Evolutionary conservation across 495 filamentous ascomycete species (phyloP).

Genomic region (Penicillium turbatum): DNA sequence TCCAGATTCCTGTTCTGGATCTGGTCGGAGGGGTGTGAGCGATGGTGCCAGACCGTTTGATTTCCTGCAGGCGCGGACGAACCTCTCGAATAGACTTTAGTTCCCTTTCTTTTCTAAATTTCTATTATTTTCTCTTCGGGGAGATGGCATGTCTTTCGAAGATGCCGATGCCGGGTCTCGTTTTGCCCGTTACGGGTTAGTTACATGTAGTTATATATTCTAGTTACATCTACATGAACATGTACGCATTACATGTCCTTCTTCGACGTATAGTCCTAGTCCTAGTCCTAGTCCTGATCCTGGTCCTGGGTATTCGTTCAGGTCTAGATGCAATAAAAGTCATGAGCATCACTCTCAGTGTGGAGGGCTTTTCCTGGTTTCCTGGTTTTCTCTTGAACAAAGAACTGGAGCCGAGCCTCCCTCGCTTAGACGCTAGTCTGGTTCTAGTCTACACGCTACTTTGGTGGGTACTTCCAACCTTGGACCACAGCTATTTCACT

Average conservation of each 20-base stretch:
- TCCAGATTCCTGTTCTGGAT: neutral
- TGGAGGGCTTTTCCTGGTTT: neutral
- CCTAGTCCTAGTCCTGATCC: neutral
- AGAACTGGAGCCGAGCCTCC: too few species aligned
- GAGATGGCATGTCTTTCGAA: neutral
- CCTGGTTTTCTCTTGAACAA: neutral
- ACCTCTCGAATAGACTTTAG: slow-evolving; percentile 20
- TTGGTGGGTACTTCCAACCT: too few species aligned
- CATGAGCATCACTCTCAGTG: neutral
- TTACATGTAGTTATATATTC: too few species aligned
- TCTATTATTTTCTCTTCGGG: neutral
- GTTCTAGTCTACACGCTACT: neutral
- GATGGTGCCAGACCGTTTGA: slow-evolving; percentile 12
- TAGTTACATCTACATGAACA: too few species aligned
- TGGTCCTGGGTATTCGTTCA: neutral
- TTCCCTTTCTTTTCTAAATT: neutral
- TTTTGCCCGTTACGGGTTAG: too few species aligned
- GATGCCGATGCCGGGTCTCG: neutral
- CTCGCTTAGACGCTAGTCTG: neutral
- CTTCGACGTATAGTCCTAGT: too few species aligned
- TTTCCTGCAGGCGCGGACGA: slow-evolving; percentile 21
- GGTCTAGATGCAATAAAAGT: neutral
- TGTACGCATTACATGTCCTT: too few species aligned
- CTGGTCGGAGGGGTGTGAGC: neutral
- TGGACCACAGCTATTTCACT: neutral